Evolutionary conservation across 2,329 filamentous ascomycete species (phyloP).

Genomic region (Cladosporium halotolerans): DNA sequence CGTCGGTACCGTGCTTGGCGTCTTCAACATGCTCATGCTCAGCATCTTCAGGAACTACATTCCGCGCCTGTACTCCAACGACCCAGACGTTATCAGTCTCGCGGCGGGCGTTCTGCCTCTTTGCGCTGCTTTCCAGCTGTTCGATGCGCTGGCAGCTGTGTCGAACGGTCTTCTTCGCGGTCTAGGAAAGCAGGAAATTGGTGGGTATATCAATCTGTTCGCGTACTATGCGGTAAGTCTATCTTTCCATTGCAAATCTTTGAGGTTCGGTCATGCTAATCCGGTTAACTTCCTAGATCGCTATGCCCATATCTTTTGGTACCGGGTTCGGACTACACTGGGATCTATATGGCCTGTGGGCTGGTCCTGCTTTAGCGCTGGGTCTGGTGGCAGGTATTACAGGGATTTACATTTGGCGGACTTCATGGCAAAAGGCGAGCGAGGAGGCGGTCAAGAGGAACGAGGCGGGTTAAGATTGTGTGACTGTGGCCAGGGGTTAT

Average conservation of each 20-base stretch:
- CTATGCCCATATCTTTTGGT: slow-evolving; percentile 74
- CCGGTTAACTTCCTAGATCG: slow-evolving; percentile 41
- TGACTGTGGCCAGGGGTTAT: too few species aligned
- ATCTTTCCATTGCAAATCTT: not conserved
- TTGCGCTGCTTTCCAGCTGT: slow-evolving; percentile 82
- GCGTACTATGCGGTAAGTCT: slow-evolving; percentile 65
- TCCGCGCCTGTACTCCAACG: slow-evolving; percentile 66
- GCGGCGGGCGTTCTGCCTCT: slow-evolving; percentile 66
- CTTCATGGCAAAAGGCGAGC: slow-evolving; percentile 54
- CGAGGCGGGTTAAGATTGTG: slow-evolving; percentile 24
- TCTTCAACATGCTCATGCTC: slow-evolving; percentile 70
- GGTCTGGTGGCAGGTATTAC: slow-evolving; percentile 53
- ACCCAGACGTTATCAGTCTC: slow-evolving; percentile 60
- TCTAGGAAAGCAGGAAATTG: slow-evolving; percentile 80
- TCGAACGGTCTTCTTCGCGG: slow-evolving; percentile 82
- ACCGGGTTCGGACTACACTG: slow-evolving; percentile 70
- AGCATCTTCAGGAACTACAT: slow-evolving; percentile 64
- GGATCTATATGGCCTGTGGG: slow-evolving; percentile 77
- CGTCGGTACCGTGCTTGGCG: slow-evolving; percentile 62
- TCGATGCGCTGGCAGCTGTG: slow-evolving; percentile 72
- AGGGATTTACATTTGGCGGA: slow-evolving; percentile 49
- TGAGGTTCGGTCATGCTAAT: not conserved
- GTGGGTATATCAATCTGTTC: slow-evolving; percentile 79
- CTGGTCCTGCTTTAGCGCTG: slow-evolving; percentile 57
- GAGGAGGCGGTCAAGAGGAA: slow-evolving; percentile 56